Base-by-base conservation (phyloP, 2,329 filamentous ascomycete species). In the Rachicladosporium sp. region DNA sequence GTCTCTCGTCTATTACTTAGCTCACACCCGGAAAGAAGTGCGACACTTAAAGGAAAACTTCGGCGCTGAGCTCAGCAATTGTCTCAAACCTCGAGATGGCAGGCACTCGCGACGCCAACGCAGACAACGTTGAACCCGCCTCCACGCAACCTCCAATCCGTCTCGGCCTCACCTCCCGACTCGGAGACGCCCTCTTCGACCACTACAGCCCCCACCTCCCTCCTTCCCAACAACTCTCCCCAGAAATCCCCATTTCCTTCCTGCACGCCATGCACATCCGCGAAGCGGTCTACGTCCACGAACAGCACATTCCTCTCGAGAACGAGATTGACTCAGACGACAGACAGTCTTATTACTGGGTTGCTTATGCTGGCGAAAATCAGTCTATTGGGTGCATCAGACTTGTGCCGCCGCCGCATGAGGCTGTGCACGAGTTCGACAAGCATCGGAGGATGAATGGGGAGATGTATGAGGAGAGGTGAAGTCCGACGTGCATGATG, bases 241-340 rank as follows among this genome's bases (percentile, higher is more conserved):
- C 54, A 41, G 54, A 56, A 43, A 54, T 70, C 23, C 67, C 67
- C 2, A 56, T 62, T 41, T 50, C 57, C 41, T 71, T 71, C 54
- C 55, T 57, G 43, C 71, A 77, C 46, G 73, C 73, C 46, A 73
- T 78, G 66, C 57, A 59, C 10, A 65, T 79, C 4, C 73, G 75
- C 30, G 65, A 71, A 41, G 60, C 62, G 31, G 75, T 78, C 46
- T 78, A 73, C 48, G 64, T 74, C 30, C 60, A 70, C 42, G 74
- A 78, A 54, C 75, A 78, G 46, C 59, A 64, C 13, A 67, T 74
- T 21, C 62, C 67, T 0, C 60, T 76, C 1, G 76, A 81, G 30
- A 74, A 77, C 47, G 88, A 96, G 59, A 71, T 85, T 48, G 89
- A 95, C 64, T 64, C 70, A 1, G 86, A 95, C 56, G 89, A 96